phyloP scores from a whole-genome alignment of 1,284 basidiomycete genomes.

The Bjerkandera adusta region DNA sequence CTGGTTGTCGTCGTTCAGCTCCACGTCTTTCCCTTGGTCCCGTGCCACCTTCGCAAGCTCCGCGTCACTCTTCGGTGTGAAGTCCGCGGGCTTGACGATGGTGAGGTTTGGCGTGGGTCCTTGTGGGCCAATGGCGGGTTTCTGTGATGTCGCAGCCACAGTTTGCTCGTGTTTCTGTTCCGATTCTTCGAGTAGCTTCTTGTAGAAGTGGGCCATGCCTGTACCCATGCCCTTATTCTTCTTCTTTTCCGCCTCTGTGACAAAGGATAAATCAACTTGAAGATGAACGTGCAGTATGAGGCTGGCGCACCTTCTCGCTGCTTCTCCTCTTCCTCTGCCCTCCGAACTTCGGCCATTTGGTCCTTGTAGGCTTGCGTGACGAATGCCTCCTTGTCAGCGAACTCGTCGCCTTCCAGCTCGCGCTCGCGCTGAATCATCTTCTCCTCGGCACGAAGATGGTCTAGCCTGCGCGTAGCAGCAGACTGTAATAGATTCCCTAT shows the following conservation, averaged over 20 bases:
- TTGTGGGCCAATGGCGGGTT: conserved; percentile 60
- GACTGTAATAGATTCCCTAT: conserved; percentile 81
- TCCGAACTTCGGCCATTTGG: conserved; percentile 90
- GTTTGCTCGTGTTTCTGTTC: conserved; percentile 83
- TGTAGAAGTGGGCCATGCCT: conserved; percentile 88
- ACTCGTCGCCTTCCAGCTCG: conserved; percentile 92
- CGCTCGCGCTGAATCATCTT: conserved; percentile 96
- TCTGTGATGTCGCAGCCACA: conserved; percentile 66
- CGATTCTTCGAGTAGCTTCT: conserved; percentile 77
- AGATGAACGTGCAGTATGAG: too few relatives aligned
- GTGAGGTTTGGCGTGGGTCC: conserved; percentile 60
- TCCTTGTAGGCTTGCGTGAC: conserved; percentile 98
- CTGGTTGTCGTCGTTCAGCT: conserved; percentile 96
- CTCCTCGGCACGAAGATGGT: conserved; percentile 94
- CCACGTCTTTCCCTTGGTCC: conserved; percentile 82
- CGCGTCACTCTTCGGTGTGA: conserved; percentile 60
- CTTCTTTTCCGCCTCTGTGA: conserved; percentile 63
- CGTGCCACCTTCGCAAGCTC: conserved; percentile 69
- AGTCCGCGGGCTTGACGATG: conserved; percentile 67
- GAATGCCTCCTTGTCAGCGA: conserved; percentile 92
- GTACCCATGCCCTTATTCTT: conserved; percentile 52
- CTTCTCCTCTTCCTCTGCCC: conserved; percentile 90
- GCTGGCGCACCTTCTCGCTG: conserved; percentile 70
- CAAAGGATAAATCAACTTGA: neutral
- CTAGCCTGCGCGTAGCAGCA: conserved; percentile 85